Evolutionary conservation across 805 yeast species (phyloP), one percentile per base, ranked within the genome.

Genomic region (Komagataella phaffii): DNA sequence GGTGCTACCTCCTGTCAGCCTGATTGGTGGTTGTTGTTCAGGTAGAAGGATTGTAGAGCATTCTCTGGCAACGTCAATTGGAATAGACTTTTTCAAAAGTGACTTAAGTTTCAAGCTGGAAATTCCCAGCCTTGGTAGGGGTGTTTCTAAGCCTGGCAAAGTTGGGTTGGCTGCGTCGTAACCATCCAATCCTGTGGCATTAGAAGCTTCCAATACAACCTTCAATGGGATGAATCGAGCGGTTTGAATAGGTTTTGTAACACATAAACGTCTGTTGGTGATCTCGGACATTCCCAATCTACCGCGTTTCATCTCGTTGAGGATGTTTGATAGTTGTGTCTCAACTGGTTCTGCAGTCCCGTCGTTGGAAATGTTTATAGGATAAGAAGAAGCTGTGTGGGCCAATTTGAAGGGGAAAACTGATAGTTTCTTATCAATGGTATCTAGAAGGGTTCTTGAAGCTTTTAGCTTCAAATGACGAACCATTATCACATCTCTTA

Each of bases 371-470:
- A 70, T 61, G 48, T 76, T 68, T 21, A 83, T 65, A 52, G 90
- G 90, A 75, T 83, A 83, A 45, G 66, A 59, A 21, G 73, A 71
- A 14, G 88, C 76, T 48, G 87, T 69, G 67, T 87, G 84, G 44
- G 88, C 74, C 58, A 90, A 74, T 68, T 88, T 91, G 74, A 91
- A 88, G 53, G 99, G 98, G 67, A 80, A 91, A 40, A 93, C 98
- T 24, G 96, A 86, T 58, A 79, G 74, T 49, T 77, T 71, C 58
- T 77, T 79, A 67, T 89, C 96, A 57, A 88, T 78, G 54, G 77
- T 77, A 40, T 80, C 73, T 57, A 90, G 73, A 52, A 89, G 73
- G 55, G 75, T 76, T 65, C 96, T 80, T 7, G 96, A 75, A 21
- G 87, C 74, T 63, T 77, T 82, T 59, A 91, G 72, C 62, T 83